phyloP scores from a whole-genome alignment of 1,284 basidiomycete genomes.

The Cutaneotrichosporon sp. region DNA sequence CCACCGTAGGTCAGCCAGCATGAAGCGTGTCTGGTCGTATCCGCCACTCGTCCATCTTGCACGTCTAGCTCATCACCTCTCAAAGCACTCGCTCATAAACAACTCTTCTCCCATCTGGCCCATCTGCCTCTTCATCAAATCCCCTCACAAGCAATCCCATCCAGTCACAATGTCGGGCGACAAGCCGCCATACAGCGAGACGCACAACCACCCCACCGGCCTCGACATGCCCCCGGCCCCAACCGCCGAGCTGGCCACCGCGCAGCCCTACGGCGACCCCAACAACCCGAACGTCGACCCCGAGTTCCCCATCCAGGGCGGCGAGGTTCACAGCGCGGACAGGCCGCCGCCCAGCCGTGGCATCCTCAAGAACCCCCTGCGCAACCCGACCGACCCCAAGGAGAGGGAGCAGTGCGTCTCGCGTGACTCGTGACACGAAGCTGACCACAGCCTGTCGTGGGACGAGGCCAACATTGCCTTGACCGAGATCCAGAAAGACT shows the following conservation, averaged over 20 bases:
- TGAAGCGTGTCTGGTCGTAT: no score
- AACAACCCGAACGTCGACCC: conserved; percentile 7
- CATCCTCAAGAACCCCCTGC: conserved; percentile 50
- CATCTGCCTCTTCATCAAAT: not conserved
- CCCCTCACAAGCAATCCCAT: not conserved
- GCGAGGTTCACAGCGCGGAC: conserved; percentile 24
- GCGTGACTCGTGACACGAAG: not conserved
- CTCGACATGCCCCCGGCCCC: conserved; percentile 38
- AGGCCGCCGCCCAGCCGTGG: conserved; percentile 42
- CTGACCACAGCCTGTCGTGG: conserved; percentile 68
- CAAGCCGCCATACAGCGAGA: conserved; percentile 29
- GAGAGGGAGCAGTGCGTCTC: conserved; percentile 22
- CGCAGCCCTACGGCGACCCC: conserved; percentile 5
- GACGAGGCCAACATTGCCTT: conserved; percentile 87
- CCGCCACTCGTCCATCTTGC: no score
- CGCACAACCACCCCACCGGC: conserved; percentile 39
- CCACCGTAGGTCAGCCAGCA: no score
- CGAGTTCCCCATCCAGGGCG: conserved; percentile 9
- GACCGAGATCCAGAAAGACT: conserved; percentile 89
- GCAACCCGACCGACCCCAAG: conserved; percentile 22
- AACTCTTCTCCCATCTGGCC: not conserved
- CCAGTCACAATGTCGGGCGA: conserved; percentile 2
- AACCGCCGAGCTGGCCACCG: not conserved
- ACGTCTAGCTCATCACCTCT: no score
- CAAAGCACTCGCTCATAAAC: not conserved